Conservation (phyloP, 805 yeast genomes). For the Wickerhamiella parazyma region DNA sequence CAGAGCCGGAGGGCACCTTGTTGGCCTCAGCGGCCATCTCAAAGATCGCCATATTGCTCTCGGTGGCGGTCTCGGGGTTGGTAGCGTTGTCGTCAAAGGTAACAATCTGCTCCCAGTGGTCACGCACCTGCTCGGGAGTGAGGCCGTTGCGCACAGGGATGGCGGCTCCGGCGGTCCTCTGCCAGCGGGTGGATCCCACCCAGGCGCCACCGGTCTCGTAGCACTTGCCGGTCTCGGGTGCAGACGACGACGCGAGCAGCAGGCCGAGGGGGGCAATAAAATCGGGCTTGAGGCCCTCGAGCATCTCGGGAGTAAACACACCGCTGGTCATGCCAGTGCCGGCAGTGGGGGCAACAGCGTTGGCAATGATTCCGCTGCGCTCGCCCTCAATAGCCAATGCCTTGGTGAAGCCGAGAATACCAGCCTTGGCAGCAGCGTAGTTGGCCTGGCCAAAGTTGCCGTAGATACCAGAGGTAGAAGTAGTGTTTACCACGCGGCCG, state of each 20-base stretch:
- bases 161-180: constrained; percentile 75
- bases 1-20: constrained; percentile 33
- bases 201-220: constrained; percentile 96
- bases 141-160: constrained; percentile 30
- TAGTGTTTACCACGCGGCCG: constrained; percentile 75
- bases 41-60: constrained; percentile 68
- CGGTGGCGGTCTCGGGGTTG: constrained; percentile 49
- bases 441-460: constrained; percentile 97
- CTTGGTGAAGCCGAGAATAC: constrained; percentile 69
- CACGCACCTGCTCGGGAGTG: constrained; percentile 57
- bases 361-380: constrained; percentile 57
- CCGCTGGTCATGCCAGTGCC: constrained; percentile 95
- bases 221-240: constrained; percentile 63
- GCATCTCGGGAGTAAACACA: constrained; percentile 65
- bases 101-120: constrained; percentile 49
- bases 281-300: constrained; percentile 70
- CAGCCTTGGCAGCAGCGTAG: constrained; percentile 88
- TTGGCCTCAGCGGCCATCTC: constrained; percentile 32
- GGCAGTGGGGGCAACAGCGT: constrained; percentile 91
- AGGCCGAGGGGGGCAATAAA: constrained; percentile 86
- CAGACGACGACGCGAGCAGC: constrained; percentile 58
- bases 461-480: constrained; percentile 93
- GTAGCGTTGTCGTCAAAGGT: constrained; percentile 50
- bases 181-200: constrained; percentile 92
- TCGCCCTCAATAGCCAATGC: constrained; percentile 88